Base-by-base conservation (phyloP, 2,329 filamentous ascomycete species). In the Penicillium sp. region DNA sequence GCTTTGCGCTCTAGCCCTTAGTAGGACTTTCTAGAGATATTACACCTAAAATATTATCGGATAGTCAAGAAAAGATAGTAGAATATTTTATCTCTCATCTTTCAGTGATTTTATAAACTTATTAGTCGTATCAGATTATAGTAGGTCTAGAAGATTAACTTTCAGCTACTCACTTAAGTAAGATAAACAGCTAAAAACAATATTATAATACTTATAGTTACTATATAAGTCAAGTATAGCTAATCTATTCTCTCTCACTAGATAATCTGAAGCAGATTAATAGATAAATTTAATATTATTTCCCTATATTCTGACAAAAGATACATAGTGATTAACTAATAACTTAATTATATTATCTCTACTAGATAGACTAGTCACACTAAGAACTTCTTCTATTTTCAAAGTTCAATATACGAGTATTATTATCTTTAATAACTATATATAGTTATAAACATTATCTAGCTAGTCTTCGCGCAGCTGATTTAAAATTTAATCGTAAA, bases 221-320 rank as follows among this genome's bases (percentile, higher is more conserved):
- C 14, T 53, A 54, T 66, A 5, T 44, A 55, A 31, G 34, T 63
- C 39, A 23, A 70, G 49, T 46, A 64, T 57, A 45, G 55, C 44
- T 40, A 53, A 36, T 34, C 53, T 54, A 28, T 36, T 39, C n/a
- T 45, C 49, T n/a, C 28, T 26, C 2, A 59, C 55, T 26, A 70
- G 44, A 43, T 62, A 68, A 33, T 70, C 66, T 58, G 61, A 56
- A 51, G 61, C 60, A 16, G 67, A 69, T 50, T 69, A 60, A 51
- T 70, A 64, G 54, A 68, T 54, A 51, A 69, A 70, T 26, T 67
- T 60, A 34, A 70, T 61, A 6, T 42, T 45, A 42, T 48, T 52
- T 45, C 36, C 60, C 43, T 55, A 59, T 33, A 58, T 54, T 19
- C 49, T 56, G 16, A 70, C 24, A 43, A 70, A 64, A 45, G 67